Conservation (phyloP, 2,329 filamentous ascomycete genomes). For the Lachnellula suecica region DNA sequence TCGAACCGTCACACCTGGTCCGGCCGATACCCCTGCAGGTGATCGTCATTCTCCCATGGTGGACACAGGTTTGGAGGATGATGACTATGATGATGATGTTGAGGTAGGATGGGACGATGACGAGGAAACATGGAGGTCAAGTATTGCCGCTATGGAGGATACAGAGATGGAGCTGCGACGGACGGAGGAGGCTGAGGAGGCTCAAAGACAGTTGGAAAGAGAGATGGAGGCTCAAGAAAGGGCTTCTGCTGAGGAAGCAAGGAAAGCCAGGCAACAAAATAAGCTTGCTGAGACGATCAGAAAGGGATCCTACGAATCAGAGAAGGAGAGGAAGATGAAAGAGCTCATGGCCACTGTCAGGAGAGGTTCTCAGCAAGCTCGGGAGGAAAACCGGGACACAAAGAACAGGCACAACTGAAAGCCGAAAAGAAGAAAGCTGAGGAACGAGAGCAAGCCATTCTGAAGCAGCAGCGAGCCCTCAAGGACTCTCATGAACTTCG, state of each 20-base stretch:
- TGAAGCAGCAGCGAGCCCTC: neutral
- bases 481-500: neutral
- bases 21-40: neutral
- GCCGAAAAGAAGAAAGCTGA: neutral
- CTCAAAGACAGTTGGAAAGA: neutral
- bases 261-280: neutral
- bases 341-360: neutral
- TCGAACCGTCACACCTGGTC: neutral
- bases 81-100: neutral
- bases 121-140: neutral
- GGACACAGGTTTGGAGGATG: neutral
- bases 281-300: neutral
- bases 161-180: neutral
- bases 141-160: neutral
- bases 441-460: neutral
- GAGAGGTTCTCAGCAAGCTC: neutral
- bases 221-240: neutral
- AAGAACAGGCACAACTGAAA: neutral
- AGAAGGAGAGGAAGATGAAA: neutral
- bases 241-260: neutral
- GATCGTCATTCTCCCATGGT: neutral
- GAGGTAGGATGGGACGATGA: neutral
- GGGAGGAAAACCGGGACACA: neutral
- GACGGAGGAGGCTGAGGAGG: neutral
- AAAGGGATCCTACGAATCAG: neutral